phyloP scores from a whole-genome alignment of 73 alveolate species.

The Diophrys appendiculata region DNA sequence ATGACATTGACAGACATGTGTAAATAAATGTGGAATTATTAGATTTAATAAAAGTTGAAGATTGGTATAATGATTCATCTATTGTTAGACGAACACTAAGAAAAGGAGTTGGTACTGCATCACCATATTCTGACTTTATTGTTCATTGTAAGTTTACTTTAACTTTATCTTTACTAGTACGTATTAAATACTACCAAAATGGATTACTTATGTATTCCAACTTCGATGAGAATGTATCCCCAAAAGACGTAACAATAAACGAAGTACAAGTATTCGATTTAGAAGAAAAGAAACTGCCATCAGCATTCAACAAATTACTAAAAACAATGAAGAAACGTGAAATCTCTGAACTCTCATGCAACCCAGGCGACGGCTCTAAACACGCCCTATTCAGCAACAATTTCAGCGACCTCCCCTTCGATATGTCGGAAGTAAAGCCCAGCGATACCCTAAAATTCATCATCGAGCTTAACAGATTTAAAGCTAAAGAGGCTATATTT shows the following conservation, averaged over 20 bases:
- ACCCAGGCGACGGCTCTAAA: not conserved
- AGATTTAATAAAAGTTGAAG: slow-evolving; percentile 46
- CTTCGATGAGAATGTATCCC: slow-evolving; percentile 19
- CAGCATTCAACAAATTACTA: slow-evolving; percentile 37
- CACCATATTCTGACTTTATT: slow-evolving; percentile 48
- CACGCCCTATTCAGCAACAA: not conserved
- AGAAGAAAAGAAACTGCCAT: slow-evolving; percentile 53
- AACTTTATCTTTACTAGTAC: not conserved
- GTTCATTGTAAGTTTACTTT: slow-evolving; percentile 16
- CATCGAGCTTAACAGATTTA: slow-evolving; percentile 11
- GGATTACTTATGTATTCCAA: slow-evolving; percentile 24
- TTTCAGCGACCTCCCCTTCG: not conserved
- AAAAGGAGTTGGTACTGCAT: slow-evolving; percentile 64
- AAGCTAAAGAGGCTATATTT: slow-evolving; percentile 41
- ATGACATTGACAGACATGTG: slow-evolving; percentile 16
- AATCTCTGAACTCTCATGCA: not conserved
- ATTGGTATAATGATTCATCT: slow-evolving; percentile 46
- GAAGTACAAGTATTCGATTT: slow-evolving; percentile 34
- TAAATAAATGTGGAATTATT: slow-evolving; percentile 22
- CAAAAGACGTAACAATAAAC: slow-evolving; percentile 2
- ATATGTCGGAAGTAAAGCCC: not conserved
- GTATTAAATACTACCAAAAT: slow-evolving; percentile 32
- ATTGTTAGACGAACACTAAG: slow-evolving; percentile 26
- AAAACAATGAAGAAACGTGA: slow-evolving; percentile 43
- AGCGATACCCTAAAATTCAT: slow-evolving; percentile 1